Evolutionary conservation across 345 rosid genomes (phyloP).

Genomic region (Microcos paniculata): DNA sequence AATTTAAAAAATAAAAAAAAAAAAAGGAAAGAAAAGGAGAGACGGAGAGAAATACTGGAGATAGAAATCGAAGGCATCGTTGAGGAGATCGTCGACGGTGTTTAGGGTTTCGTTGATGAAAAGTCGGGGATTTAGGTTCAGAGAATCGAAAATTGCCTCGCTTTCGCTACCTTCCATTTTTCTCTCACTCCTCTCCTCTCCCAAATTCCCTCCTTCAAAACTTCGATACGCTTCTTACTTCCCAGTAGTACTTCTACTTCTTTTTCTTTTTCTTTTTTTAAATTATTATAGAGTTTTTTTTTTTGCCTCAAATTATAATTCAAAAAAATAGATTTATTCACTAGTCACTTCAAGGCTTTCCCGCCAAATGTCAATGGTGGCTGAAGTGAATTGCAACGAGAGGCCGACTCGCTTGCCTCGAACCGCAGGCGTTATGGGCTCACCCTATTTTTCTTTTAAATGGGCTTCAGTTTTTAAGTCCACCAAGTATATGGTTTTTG

Average conservation of each 20-base stretch:
- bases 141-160: constrained; percentile 54
- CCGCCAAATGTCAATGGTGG: too few species aligned
- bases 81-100: constrained; percentile 57
- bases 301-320: neutral
- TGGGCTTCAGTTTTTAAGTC: too few species aligned
- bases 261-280: neutral
- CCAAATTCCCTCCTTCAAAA: neutral
- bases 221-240: neutral
- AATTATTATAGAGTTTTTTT: neutral
- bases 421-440: too few species aligned
- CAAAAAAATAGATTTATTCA: too few species aligned
- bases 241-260: neutral
- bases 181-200: neutral
- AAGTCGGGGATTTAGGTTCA: constrained; percentile 64
- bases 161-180: constrained; percentile 74
- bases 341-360: too few species aligned
- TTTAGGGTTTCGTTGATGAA: constrained; percentile 79
- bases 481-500: too few species aligned
- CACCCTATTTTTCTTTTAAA: too few species aligned
- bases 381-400: too few species aligned
- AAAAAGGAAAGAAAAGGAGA: neutral
- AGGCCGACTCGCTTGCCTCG: too few species aligned
- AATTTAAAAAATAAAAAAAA: neutral
- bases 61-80: constrained; percentile 65
- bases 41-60: constrained; percentile 35